A percentile compares a stretch with the other conserved stretches of the same genome.
Evolutionary conservation across 2,329 filamentous ascomycete genomes (phyloP).

Genomic region (Cercospora nicotianae): DNA sequence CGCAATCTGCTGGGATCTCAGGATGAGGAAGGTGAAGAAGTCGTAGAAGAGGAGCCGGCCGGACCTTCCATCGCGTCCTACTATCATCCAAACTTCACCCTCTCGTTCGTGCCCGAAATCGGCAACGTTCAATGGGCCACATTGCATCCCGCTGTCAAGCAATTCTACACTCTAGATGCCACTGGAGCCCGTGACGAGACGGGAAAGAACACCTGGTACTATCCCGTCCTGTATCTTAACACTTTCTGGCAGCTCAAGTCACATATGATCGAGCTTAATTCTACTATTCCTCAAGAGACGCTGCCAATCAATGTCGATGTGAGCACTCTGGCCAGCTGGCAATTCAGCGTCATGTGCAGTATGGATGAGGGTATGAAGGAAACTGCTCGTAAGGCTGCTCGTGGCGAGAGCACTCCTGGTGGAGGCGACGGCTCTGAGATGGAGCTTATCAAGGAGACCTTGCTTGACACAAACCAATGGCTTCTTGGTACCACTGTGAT

Average conservation of each 20-base stretch:
- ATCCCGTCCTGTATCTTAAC: slow-evolving; percentile 87
- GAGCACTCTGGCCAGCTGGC: slow-evolving; percentile 79
- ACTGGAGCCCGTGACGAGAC: slow-evolving; percentile 78
- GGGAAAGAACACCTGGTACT: slow-evolving; percentile 91
- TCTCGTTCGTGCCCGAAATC: slow-evolving; percentile 80
- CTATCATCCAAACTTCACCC: slow-evolving; percentile 92
- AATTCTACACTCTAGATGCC: slow-evolving; percentile 76
- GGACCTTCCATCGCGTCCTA: slow-evolving; percentile 77
- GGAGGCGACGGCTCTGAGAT: slow-evolving; percentile 90
- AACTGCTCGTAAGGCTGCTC: slow-evolving; percentile 73
- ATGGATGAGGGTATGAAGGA: slow-evolving; percentile 88
- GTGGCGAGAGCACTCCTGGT: slow-evolving; percentile 68
- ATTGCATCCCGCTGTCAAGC: slow-evolving; percentile 71
- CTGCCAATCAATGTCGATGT: slow-evolving; percentile 82
- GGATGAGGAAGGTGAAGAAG: slow-evolving; percentile 47
- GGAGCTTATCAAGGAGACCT: slow-evolving; percentile 94
- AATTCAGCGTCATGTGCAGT: slow-evolving; percentile 80
- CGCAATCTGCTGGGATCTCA: slow-evolving; percentile 71
- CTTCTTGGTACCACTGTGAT: slow-evolving; percentile 80
- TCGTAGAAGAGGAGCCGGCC: slow-evolving; percentile 51
- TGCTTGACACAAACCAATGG: slow-evolving; percentile 91
- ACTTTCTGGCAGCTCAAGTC: slow-evolving; percentile 94
- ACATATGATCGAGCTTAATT: slow-evolving; percentile 90
- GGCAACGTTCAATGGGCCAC: slow-evolving; percentile 67
- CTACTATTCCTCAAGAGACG: slow-evolving; percentile 83